phyloP scores from a whole-genome alignment of 2,329 filamentous ascomycete genomes.

The Aureobasidium vineae region DNA sequence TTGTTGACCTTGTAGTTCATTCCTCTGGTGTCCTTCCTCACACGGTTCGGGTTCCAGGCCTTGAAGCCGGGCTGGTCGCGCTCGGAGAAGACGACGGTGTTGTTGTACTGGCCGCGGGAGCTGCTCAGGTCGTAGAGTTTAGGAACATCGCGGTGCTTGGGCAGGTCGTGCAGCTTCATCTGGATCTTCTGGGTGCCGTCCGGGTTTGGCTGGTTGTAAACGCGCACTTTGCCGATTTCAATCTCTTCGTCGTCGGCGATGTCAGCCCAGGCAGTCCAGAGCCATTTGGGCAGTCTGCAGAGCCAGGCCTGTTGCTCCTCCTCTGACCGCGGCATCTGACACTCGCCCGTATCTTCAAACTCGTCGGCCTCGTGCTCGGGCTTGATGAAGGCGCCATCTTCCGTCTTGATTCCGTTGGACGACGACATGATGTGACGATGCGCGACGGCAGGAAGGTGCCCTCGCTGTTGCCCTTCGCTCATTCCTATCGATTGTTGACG shows the following conservation, averaged over 20 bases:
- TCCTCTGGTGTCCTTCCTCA: slow-evolving; percentile 28
- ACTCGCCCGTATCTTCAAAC: slow-evolving; percentile 47
- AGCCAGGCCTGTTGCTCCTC: slow-evolving; percentile 55
- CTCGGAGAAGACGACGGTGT: slow-evolving; percentile 91
- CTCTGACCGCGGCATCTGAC: slow-evolving; percentile 32
- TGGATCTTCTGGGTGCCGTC: slow-evolving; percentile 38
- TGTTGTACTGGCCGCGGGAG: slow-evolving; percentile 65
- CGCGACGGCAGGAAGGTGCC: neutral
- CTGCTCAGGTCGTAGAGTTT: slow-evolving; percentile 84
- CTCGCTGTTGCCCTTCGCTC: neutral
- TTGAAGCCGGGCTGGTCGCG: slow-evolving; percentile 81
- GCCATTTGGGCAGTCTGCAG: slow-evolving; percentile 72
- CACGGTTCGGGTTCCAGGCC: slow-evolving; percentile 32
- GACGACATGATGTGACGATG: slow-evolving; percentile 31
- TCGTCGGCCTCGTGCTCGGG: slow-evolving; percentile 43
- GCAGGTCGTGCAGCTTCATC: slow-evolving; percentile 65
- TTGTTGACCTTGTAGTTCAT: slow-evolving; percentile 31
- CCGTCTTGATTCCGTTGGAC: slow-evolving; percentile 45
- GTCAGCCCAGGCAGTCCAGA: slow-evolving; percentile 76
- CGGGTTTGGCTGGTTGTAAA: slow-evolving; percentile 36
- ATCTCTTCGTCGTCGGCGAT: slow-evolving; percentile 80
- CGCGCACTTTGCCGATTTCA: slow-evolving; percentile 70
- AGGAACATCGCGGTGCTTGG: slow-evolving; percentile 71
- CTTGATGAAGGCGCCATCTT: slow-evolving; percentile 41
- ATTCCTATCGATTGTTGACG: neutral